Evolutionary conservation across 768 basidiomycete species (phyloP), one percentile per base, ranked within the genome.

Genomic region (Antrodiella citrinella): DNA sequence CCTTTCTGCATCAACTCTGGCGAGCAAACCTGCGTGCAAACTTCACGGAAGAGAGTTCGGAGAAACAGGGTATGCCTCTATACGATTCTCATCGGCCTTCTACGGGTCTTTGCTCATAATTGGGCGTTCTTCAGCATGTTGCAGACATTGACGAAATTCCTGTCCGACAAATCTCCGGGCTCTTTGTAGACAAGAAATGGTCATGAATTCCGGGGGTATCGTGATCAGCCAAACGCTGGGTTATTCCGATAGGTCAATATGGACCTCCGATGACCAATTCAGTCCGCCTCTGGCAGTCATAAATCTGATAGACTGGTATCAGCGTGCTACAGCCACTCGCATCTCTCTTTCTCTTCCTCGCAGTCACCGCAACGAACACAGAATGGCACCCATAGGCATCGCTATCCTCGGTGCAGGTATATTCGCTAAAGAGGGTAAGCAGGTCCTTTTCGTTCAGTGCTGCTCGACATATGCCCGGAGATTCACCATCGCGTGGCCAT

Each of bases 401-500:
- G 91, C 90, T 21, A 77, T 93, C 58, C 77, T 92, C 42, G 89
- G 89, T 53, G 81, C 86, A 45, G 89, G 91, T 19, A 74, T 91
- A 51, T 89, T 89, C 56, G 84, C 83, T 48, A 81, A 72, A 57
- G 80, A 84, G 72, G 85, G 86, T 84, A 58, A 44, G 76, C 69
- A n/a, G n/a, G n/a, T n/a, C n/a, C 20, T 38, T 38, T 47, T 55
- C 44, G 7, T 35, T 35, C 30, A 35, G 7, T 35, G 7, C 7
- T 35, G 19, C 39, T 40, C 26, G 45, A 51, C 19, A 35, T 47
- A 52, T 35, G 41, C 43, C 56, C 54, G 54, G 50, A 47, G 59
- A 55, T 55, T 64, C 52, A 59, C 59, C 55, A 23, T 24, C 18
- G 35, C 38, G 39, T 18, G 22, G 21, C 25, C 35, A 47, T 50